Evolutionary conservation across 139 green algal species (phyloP).

Genomic region (Chlamydomonas schloesseri): DNA sequence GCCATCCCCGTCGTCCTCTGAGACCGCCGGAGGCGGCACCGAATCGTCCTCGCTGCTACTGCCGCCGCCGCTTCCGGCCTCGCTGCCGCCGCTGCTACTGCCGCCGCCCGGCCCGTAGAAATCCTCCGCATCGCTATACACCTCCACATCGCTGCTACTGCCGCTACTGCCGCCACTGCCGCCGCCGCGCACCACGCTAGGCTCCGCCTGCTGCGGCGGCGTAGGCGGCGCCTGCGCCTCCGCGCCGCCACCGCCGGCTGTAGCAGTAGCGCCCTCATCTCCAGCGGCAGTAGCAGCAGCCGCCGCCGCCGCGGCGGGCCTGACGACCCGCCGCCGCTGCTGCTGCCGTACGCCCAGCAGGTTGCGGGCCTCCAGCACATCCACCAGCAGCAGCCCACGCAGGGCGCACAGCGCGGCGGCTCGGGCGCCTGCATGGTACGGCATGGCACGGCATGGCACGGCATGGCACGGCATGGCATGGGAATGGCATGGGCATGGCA

Average conservation of each 20-base stretch:
- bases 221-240: too few relatives aligned
- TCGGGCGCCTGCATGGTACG: neutral
- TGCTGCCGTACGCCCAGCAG: constrained; percentile 1
- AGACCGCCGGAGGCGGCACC: too few relatives aligned
- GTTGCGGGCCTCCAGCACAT: neutral
- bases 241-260: neutral
- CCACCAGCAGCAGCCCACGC: constrained; percentile 28
- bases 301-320: neutral
- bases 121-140: neutral
- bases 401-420: neutral
- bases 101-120: neutral
- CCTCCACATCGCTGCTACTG: too few relatives aligned
- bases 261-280: too few relatives aligned
- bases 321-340: neutral
- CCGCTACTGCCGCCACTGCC: too few relatives aligned
- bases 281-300: too few relatives aligned
- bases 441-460: too few relatives aligned
- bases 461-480: too few relatives aligned
- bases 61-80: neutral
- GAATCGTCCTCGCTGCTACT: neutral
- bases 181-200: too few relatives aligned
- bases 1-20: too few relatives aligned
- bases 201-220: too few relatives aligned
- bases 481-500: too few relatives aligned
- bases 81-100: neutral